These are phyloP conservation scores for Corinectria fuckeliana DNA, from an alignment of 2,329 filamentous ascomycete species.

Conservation along the genomic window DNA sequence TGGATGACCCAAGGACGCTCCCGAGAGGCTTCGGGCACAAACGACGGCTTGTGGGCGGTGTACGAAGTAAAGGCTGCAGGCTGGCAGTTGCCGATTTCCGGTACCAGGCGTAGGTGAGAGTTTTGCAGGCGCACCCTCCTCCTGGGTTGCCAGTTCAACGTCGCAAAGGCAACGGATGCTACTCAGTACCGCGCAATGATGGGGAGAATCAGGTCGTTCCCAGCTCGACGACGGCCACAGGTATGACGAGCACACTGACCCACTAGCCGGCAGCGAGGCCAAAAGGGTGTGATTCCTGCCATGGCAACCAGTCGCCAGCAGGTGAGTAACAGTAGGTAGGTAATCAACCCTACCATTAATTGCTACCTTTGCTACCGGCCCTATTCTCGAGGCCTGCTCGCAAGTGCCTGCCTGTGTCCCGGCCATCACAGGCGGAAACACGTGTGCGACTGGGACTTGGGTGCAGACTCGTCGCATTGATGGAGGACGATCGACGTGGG, in stretches of 20 bases:
- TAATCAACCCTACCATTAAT: no score
- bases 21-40: slow-evolving; percentile 3
- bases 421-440: slow-evolving; percentile 5
- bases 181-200: not conserved
- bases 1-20: no score
- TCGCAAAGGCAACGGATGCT: not conserved
- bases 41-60: not conserved
- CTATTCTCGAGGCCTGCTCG: not conserved
- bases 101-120: not conserved
- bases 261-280: not conserved
- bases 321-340: not conserved
- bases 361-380: not conserved
- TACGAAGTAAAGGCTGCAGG: not conserved
- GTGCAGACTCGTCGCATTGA: not conserved
- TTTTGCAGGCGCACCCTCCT: not conserved
- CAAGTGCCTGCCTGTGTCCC: not conserved
- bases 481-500: not conserved
- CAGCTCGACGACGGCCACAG: not conserved
- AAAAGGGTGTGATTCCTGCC: not conserved
- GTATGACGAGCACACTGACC: slow-evolving; percentile 9
- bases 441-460: slow-evolving; percentile 9
- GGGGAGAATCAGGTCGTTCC: slow-evolving; percentile 1
- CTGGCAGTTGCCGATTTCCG: not conserved
- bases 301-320: slow-evolving; percentile 7
- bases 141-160: not conserved